Percentiles rank a stretch among this genome's conserved stretches.
phyloP scores from a whole-genome alignment of 208 protist species.

The Wallacemonas sp. region DNA sequence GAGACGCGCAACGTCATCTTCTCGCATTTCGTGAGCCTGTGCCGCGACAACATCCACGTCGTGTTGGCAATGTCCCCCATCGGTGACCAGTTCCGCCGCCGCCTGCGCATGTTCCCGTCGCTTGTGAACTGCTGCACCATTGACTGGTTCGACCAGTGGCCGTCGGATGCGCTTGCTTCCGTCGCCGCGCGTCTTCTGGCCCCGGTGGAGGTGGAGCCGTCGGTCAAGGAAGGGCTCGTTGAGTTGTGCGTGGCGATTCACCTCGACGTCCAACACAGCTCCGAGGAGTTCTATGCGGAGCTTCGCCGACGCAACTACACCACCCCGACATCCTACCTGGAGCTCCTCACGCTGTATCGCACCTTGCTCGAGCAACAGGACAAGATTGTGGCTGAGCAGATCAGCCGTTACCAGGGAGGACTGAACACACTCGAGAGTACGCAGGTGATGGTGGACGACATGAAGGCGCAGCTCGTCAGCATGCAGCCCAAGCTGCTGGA shows the following conservation, averaged over 20 bases:
- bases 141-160: constrained; percentile 98
- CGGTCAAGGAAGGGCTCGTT: constrained; percentile 64
- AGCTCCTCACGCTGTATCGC: constrained; percentile 91
- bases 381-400: constrained; percentile 53
- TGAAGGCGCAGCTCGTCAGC: constrained; percentile 94
- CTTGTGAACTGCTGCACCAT: constrained; percentile 98
- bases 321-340: constrained; percentile 96
- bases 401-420: constrained; percentile 90
- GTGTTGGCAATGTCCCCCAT: constrained; percentile 96
- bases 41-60: constrained; percentile 95
- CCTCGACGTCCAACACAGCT: constrained; percentile 74
- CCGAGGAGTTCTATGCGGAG: constrained; percentile 93
- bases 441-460: constrained; percentile 92
- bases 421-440: constrained; percentile 93
- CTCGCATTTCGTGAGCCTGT: constrained; percentile 92
- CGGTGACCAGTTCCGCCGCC: constrained; percentile 92
- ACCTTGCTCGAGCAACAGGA: constrained; percentile 87
- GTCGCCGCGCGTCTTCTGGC: constrained; percentile 87
- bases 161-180: constrained; percentile 88
- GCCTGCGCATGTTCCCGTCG: constrained; percentile 97
- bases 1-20: constrained; percentile 93
- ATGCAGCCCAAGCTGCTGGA: constrained; percentile 95
- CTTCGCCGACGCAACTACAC: constrained; percentile 95
- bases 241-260: constrained; percentile 93
- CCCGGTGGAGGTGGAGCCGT: constrained; percentile 47